Percentiles rank a stretch among this genome's conserved stretches.
Evolutionary conservation across 306 rosid genomes (phyloP).

Genomic region (Gillenia trifoliata): DNA sequence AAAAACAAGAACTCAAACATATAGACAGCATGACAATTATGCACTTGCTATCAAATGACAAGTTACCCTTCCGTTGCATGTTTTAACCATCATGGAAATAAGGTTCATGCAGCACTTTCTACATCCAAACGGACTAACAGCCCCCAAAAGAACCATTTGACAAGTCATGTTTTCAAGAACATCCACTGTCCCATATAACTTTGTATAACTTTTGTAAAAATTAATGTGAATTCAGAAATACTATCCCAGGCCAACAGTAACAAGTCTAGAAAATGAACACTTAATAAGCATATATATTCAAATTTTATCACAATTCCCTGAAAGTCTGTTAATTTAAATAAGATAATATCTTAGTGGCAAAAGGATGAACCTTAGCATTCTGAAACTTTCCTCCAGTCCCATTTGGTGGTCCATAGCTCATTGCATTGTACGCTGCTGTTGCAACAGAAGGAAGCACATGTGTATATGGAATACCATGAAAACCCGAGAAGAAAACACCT

Average conservation of each 20-base stretch:
- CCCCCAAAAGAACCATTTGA: background rate
- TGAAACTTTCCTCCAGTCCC: constrained; percentile 74
- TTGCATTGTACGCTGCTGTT: constrained; percentile 58
- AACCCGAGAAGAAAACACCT: constrained; percentile 64
- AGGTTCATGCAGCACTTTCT: background rate
- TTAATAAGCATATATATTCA: background rate
- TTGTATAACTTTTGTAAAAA: background rate
- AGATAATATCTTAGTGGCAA: constrained; percentile 21
- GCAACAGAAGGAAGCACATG: constrained; percentile 74
- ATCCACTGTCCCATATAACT: background rate
- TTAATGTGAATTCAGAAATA: background rate
- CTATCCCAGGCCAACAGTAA: background rate
- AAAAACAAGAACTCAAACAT: background rate
- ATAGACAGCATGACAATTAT: background rate
- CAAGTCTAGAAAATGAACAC: background rate
- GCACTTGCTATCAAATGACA: background rate
- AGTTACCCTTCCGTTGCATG: background rate
- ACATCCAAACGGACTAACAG: background rate
- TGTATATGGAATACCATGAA: constrained; percentile 60
- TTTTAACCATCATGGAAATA: background rate
- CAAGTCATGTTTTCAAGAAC: background rate
- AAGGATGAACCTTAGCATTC: constrained; percentile 67
- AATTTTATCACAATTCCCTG: background rate
- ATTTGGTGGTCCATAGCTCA: constrained; percentile 53
- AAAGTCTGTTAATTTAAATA: constrained; percentile 5